A percentile compares a stretch with the other conserved stretches of the same genome.
These are phyloP conservation scores for Tricholoma matsutake DNA, from an alignment of 768 basidiomycete genomes.

Conservation along the genomic window DNA sequence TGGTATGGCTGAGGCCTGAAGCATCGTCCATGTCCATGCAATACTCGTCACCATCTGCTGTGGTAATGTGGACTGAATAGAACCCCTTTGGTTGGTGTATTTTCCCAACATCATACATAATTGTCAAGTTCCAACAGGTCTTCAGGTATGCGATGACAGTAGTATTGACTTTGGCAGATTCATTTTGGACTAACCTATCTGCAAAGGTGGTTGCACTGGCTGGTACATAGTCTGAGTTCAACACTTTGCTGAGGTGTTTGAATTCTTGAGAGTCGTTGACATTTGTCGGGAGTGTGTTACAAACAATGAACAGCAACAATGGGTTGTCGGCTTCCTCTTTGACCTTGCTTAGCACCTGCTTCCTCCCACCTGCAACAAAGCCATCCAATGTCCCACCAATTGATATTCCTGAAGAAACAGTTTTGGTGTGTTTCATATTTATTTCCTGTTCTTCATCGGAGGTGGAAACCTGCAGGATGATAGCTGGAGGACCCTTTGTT, in stretches of 20 bases:
- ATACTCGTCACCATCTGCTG: background rate
- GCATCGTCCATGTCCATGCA: background rate
- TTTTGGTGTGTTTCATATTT: background rate
- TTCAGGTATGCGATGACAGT: background rate
- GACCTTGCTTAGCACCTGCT: background rate
- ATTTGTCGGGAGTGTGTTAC: background rate
- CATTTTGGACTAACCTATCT: background rate
- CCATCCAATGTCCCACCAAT: background rate
- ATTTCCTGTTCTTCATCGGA: background rate
- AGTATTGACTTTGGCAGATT: background rate
- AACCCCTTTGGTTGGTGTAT: background rate
- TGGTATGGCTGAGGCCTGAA: background rate
- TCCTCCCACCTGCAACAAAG: background rate
- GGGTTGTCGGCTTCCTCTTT: background rate
- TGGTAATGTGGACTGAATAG: background rate
- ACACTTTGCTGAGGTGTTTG: background rate
- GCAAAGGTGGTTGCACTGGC: background rate
- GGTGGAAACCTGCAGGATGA: background rate
- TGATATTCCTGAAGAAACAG: background rate
- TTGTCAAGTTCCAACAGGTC: background rate
- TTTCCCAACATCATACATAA: background rate
- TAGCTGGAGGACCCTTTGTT: background rate
- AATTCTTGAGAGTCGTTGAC: background rate
- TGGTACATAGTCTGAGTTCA: background rate
- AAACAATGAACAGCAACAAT: background rate